Conservation (phyloP, 2,329 filamentous ascomycete genomes). For the Fusarium secorum region DNA sequence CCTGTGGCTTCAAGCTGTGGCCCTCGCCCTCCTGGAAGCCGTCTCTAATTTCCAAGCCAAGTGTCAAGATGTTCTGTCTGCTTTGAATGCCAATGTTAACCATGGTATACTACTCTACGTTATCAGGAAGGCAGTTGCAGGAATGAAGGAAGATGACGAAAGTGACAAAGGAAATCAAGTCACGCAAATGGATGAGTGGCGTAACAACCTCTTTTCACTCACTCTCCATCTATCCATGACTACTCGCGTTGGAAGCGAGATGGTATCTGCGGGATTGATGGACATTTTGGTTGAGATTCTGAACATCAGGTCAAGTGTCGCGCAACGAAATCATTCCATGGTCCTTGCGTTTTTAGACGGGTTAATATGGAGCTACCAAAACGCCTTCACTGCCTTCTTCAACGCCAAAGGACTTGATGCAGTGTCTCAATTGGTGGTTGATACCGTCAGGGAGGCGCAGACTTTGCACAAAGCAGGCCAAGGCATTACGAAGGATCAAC, state of each 20-base stretch:
- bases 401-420: slow-evolving; percentile 84
- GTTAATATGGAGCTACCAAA: slow-evolving; percentile 84
- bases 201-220: slow-evolving; percentile 87
- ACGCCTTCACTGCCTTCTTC: slow-evolving; percentile 84
- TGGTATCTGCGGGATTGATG: slow-evolving; percentile 88
- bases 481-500: slow-evolving; percentile 73
- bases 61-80: slow-evolving; percentile 82
- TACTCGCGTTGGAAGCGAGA: slow-evolving; percentile 78
- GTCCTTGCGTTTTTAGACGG: slow-evolving; percentile 88
- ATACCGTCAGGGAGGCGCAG: slow-evolving; percentile 76
- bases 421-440: slow-evolving; percentile 86
- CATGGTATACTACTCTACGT: slow-evolving; percentile 95
- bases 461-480: slow-evolving; percentile 71
- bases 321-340: slow-evolving; percentile 83
- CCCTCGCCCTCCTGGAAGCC: slow-evolving; percentile 83
- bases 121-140: slow-evolving; percentile 86
- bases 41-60: slow-evolving; percentile 80
- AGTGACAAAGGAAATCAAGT: slow-evolving; percentile 66
- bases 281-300: slow-evolving; percentile 90
- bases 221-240: slow-evolving; percentile 81
- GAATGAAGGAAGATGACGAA: slow-evolving; percentile 68
- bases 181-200: slow-evolving; percentile 84
- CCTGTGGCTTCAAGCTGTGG: slow-evolving; percentile 80
- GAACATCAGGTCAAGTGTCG: slow-evolving; percentile 80
- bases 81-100: slow-evolving; percentile 94